phyloP scores from a whole-genome alignment of 1,139 yeast species.

The Pichia sp. region DNA sequence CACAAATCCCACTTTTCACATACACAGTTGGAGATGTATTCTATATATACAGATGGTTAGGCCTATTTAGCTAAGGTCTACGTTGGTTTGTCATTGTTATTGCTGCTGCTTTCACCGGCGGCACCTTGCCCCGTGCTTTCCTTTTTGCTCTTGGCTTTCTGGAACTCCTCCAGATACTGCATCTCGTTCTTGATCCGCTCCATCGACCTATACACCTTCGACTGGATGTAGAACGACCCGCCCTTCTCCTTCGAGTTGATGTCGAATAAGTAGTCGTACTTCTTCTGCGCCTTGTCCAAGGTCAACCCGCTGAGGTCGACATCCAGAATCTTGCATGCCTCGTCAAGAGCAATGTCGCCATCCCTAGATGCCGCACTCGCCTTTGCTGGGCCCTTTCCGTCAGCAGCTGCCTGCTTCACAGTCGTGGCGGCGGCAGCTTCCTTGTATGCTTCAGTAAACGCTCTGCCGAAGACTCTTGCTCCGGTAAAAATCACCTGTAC shows the following conservation, averaged over 20 bases:
- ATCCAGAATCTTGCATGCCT: conserved; percentile 87
- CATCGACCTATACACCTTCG: conserved; percentile 85
- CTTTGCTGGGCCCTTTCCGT: conserved; percentile 44
- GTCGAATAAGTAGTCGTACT: conserved; percentile 78
- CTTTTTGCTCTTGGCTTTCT: conserved; percentile 19
- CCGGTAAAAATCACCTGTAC: conserved; percentile 91
- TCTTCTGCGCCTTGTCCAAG: conserved; percentile 61
- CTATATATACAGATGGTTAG: neutral
- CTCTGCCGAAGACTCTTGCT: conserved; percentile 91
- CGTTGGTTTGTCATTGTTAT: conserved; percentile 7
- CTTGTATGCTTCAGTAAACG: conserved; percentile 93
- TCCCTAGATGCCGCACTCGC: conserved; percentile 41
- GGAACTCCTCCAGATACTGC: conserved; percentile 37
- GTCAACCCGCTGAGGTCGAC: conserved; percentile 55
- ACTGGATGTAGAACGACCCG: conserved; percentile 86
- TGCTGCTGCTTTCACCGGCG: neutral
- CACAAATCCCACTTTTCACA: neutral
- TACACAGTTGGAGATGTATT: neutral
- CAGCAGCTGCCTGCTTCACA: conserved; percentile 52
- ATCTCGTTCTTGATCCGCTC: conserved; percentile 56
- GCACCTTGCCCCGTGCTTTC: conserved; percentile 1
- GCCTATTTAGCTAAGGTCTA: conserved; percentile 1
- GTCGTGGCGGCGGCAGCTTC: conserved; percentile 92
- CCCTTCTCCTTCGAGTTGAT: conserved; percentile 92
- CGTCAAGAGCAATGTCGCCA: conserved; percentile 82